Conservation (phyloP, 2,329 filamentous ascomycete genomes). For the Colletotrichum coccodes region DNA sequence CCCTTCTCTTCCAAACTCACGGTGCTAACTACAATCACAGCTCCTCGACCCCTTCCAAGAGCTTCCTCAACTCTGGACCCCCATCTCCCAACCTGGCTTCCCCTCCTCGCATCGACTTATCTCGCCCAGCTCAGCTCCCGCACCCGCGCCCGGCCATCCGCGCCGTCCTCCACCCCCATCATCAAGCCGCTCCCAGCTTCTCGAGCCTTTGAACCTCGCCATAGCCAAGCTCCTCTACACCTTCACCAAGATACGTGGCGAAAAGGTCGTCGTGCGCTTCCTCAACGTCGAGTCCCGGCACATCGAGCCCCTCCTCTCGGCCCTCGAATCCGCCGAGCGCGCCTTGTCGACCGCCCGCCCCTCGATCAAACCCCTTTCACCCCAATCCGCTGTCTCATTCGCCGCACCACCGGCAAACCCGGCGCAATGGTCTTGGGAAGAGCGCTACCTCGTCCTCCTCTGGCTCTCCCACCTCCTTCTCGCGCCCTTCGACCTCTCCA, state of each 20-base stretch:
- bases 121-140: constrained; percentile 69
- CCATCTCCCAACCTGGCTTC: constrained; percentile 80
- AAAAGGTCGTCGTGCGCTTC: constrained; percentile 92
- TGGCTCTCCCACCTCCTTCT: constrained; percentile 88
- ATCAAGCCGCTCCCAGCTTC: constrained; percentile 50
- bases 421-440: constrained; percentile 77
- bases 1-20: too few relatives aligned
- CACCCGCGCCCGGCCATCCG: constrained; percentile 41
- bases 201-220: constrained; percentile 72
- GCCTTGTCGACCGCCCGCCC: constrained; percentile 1
- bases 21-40: constrained; percentile 39
- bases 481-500: constrained; percentile 89
- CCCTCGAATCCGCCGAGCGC: constrained; percentile 71
- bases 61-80: constrained; percentile 93
- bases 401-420: constrained; percentile 1
- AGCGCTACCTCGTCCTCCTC: constrained; percentile 85
- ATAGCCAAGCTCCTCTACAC: constrained; percentile 86
- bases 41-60: constrained; percentile 92
- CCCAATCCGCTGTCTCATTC: background rate
- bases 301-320: constrained; percentile 81
- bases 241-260: constrained; percentile 92
- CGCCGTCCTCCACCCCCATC: constrained; percentile 29
- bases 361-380: constrained; percentile 4
- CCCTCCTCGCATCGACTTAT: constrained; percentile 79
- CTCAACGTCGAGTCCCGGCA: constrained; percentile 89